These are phyloP conservation scores for Coemansia sp. DNA, from an alignment of 192 early-diverging fungal genomes.

Conservation along the genomic window DNA sequence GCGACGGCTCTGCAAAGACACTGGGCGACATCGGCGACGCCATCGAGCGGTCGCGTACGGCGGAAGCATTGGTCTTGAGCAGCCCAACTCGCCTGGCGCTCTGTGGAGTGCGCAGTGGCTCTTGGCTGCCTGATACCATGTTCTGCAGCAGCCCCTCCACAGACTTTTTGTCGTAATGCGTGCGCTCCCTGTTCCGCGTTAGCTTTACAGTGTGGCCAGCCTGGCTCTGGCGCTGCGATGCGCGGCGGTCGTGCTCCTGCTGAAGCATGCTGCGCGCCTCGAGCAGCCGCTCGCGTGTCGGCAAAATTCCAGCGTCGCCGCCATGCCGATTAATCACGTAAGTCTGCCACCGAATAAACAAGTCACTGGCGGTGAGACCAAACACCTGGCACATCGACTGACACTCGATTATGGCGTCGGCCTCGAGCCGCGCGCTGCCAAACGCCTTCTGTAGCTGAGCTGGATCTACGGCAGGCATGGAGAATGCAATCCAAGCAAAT, in stretches of 20 bases:
- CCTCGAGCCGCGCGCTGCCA: constrained; percentile 26
- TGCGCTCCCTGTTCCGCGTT: constrained; percentile 36
- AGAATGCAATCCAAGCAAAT: not conserved
- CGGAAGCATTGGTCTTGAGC: constrained; percentile 16
- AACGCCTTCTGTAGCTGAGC: constrained; percentile 40
- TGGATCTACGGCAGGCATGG: constrained; percentile 23
- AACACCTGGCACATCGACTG: constrained; percentile 47
- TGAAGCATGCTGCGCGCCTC: constrained; percentile 31
- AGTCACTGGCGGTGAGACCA: constrained; percentile 32
- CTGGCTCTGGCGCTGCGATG: constrained; percentile 26
- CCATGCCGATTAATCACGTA: constrained; percentile 43
- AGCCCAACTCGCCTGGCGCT: constrained; percentile 36
- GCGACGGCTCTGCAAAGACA: constrained; percentile 50
- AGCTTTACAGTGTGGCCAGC: constrained; percentile 29
- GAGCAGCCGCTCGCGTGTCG: constrained; percentile 48
- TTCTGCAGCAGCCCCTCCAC: constrained; percentile 47
- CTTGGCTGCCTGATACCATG: constrained; percentile 37
- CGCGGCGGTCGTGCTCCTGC: constrained; percentile 36
- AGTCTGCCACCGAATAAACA: constrained; percentile 51
- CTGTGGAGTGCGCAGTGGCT: constrained; percentile 30
- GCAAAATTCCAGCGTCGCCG: constrained; percentile 29
- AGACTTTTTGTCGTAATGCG: constrained; percentile 48
- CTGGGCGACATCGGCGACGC: constrained; percentile 42
- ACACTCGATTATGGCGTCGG: constrained; percentile 41
- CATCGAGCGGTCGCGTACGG: constrained; percentile 13